Base-by-base conservation (phyloP, 768 basidiomycete species). In the Hebeloma cylindrosporum region DNA sequence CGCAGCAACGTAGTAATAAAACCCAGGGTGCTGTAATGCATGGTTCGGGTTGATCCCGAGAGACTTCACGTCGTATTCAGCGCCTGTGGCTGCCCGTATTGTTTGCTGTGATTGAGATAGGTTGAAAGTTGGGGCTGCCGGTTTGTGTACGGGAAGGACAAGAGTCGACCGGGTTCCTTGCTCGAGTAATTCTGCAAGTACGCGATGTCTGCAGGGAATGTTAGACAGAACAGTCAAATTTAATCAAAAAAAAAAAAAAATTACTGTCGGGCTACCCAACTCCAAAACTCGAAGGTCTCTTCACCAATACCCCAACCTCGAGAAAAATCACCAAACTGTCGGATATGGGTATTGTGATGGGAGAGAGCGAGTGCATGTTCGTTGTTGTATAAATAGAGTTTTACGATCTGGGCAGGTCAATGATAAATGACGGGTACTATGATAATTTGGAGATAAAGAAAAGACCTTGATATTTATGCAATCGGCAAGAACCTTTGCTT, bases 211-310 rank as follows among this genome's bases (percentile, higher is more conserved):
- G 36, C 23, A 18, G 7, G 17, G n/a, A n/a, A n/a, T n/a, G 16
- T 13, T 37, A 32, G 23, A 21, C 11, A 42, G 26, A 13, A 18
- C 30, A 11, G 22, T 25, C 3, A 39, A 35, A 21, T 5, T 21
- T 30, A n/a, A 9, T 23, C 14, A 33, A 21, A 14, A 14, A 45
- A 7, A 48, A 26, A 30, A 26, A 27, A 7, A 13, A 74, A 86
- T 44, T 57, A 93, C 90, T 96, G 93, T 60, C 93, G 73, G 6
- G 91, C 88, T 43, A 93, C 74, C 95, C 94, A 99, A 53, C 88
- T 89, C 95, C 95, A 97, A 60, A 85, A 97, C 61, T 98, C 96
- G 53, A 90, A 97, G 0, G 91, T 96, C 58, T 93, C 90, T 56
- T 94, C 92, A 11, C 93, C 94, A 43, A 97, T 97, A 6, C 91